phyloP scores from a whole-genome alignment of 129 eudicot species.

The Flaveria ramosissima region DNA sequence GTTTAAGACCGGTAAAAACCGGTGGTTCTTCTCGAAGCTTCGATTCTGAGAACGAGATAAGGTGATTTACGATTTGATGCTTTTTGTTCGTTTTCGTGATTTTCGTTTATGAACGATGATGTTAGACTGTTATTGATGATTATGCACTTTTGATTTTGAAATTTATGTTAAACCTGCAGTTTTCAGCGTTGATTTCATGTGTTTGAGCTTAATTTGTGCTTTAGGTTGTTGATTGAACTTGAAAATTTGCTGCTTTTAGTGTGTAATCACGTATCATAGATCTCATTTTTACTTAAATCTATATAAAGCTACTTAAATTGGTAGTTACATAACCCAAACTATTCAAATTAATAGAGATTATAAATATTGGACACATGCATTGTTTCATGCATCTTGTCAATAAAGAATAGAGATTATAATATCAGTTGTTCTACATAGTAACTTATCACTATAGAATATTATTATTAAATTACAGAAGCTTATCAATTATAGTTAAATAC shows the following conservation, averaged over 20 bases:
- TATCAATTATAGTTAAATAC: too few relatives aligned
- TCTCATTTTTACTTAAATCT: too few relatives aligned
- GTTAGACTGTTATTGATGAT: slow-evolving; percentile 10
- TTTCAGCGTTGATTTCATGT: neutral
- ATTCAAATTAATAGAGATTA: too few relatives aligned
- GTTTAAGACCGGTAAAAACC: slow-evolving; percentile 43
- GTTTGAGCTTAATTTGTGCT: neutral
- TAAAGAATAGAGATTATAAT: too few relatives aligned
- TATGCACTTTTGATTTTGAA: slow-evolving; percentile 16
- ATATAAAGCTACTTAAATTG: too few relatives aligned
- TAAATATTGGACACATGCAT: too few relatives aligned
- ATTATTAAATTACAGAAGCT: too few relatives aligned
- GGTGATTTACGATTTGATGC: neutral
- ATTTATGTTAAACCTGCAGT: neutral
- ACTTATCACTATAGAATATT: too few relatives aligned
- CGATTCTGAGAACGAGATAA: slow-evolving; percentile 29
- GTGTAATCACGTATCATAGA: neutral
- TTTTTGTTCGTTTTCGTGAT: slow-evolving; percentile 9
- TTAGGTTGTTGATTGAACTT: too few relatives aligned
- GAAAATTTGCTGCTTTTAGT: neutral
- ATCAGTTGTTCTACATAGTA: too few relatives aligned
- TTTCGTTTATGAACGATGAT: slow-evolving; percentile 8
- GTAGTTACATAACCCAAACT: too few relatives aligned
- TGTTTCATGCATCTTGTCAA: too few relatives aligned
- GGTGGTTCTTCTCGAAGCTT: slow-evolving; percentile 47